Percentiles rank a stretch among this genome's conserved stretches.
phyloP scores from a whole-genome alignment of 768 basidiomycete genomes.

The Dioszegia aurantiaca region DNA sequence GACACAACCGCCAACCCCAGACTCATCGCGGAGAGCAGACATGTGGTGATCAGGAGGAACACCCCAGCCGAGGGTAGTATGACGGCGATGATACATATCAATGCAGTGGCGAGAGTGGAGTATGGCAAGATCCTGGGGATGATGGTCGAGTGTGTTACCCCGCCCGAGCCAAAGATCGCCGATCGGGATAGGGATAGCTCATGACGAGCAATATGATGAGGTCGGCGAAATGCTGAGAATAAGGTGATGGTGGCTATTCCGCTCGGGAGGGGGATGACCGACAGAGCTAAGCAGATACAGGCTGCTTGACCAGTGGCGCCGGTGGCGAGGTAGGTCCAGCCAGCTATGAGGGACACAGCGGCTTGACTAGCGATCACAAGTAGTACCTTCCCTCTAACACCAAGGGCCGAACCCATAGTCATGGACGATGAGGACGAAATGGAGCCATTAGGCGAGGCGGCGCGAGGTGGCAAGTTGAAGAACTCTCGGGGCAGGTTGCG shows the following conservation, averaged over 20 bases:
- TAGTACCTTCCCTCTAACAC: slow-evolving; percentile 19
- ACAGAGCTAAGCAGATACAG: slow-evolving; percentile 2
- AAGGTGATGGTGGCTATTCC: slow-evolving; percentile 10
- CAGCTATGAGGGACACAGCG: neutral
- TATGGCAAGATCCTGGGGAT: slow-evolving; percentile 7
- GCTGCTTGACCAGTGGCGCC: neutral
- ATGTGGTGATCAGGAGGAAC: neutral
- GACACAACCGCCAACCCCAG: neutral
- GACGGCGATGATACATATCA: slow-evolving; percentile 2
- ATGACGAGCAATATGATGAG: slow-evolving; percentile 9
- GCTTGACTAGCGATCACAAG: slow-evolving; percentile 7
- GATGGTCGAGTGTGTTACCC: slow-evolving; percentile 8
- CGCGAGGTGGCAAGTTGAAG: slow-evolving; percentile 43
- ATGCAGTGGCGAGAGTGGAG: neutral
- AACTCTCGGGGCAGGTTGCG: slow-evolving; percentile 43
- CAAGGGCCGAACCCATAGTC: slow-evolving; percentile 8
- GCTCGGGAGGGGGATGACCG: slow-evolving; percentile 21
- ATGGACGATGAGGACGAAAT: neutral
- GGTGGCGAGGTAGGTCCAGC: slow-evolving; percentile 16
- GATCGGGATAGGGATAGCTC: slow-evolving; percentile 11
- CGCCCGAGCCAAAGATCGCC: slow-evolving; percentile 8
- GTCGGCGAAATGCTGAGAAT: slow-evolving; percentile 9
- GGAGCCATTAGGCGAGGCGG: slow-evolving; percentile 14
- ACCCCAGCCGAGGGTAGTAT: neutral
- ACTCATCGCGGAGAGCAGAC: neutral